phyloP scores from a whole-genome alignment of 805 yeast genomes.

The Allodekkera sacchari region DNA sequence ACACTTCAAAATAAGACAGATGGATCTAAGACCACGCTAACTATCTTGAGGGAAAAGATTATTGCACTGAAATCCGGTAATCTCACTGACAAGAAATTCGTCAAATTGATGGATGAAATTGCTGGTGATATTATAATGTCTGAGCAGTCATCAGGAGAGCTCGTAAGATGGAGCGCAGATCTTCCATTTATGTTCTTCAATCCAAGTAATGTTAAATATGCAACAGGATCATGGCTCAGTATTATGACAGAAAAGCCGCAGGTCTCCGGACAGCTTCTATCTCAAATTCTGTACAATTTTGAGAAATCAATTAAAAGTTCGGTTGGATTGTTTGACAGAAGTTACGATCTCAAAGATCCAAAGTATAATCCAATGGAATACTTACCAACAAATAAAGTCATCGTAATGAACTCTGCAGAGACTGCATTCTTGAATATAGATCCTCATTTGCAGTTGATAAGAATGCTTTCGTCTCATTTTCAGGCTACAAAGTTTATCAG shows the following conservation, averaged over 20 bases:
- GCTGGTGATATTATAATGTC: constrained; percentile 33
- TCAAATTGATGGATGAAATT: constrained; percentile 33
- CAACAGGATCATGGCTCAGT: constrained; percentile 74
- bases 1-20: constrained; percentile 12
- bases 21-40: background rate
- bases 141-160: constrained; percentile 33
- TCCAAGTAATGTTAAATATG: constrained; percentile 48
- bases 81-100: constrained; percentile 26
- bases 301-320: constrained; percentile 50
- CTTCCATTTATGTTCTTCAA: constrained; percentile 68
- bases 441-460: constrained; percentile 64
- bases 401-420: constrained; percentile 43
- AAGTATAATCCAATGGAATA: constrained; percentile 78
- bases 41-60: constrained; percentile 4
- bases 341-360: constrained; percentile 47
- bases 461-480: constrained; percentile 65
- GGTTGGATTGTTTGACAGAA: constrained; percentile 57
- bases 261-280: constrained; percentile 48
- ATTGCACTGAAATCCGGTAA: constrained; percentile 3
- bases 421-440: constrained; percentile 39
- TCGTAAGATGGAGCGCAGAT: constrained; percentile 44
- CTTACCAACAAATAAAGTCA: constrained; percentile 67
- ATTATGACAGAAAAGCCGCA: constrained; percentile 59
- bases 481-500: constrained; percentile 72
- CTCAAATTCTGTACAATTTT: constrained; percentile 66